Conservation (phyloP, 257 asterid genomes). For the Lavandula angustifolia region DNA sequence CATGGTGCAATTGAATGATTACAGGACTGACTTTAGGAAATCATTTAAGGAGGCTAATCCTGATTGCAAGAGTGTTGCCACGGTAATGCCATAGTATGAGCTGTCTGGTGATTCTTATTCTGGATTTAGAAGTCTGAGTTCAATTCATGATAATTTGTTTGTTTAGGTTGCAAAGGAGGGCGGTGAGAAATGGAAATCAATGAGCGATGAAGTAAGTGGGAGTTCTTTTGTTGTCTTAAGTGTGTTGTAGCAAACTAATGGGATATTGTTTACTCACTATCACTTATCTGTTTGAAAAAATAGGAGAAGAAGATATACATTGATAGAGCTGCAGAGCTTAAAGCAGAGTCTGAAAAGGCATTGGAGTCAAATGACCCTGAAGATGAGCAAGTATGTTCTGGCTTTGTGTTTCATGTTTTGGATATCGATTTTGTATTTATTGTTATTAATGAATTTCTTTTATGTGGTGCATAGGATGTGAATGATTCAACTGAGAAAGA, state of each 20-base stretch:
- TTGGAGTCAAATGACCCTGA: constrained; percentile 33
- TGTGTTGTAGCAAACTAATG: neutral
- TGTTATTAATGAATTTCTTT: neutral
- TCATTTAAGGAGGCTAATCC: constrained; percentile 73
- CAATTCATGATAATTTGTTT: neutral
- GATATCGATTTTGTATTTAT: neutral
- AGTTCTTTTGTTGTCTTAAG: neutral
- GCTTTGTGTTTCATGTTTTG: neutral
- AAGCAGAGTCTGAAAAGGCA: constrained; percentile 62
- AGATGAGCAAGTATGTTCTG: constrained; percentile 38
- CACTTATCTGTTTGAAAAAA: neutral
- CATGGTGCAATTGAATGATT: neutral
- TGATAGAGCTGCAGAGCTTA: constrained; percentile 79
- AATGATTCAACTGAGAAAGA: constrained; percentile 36
- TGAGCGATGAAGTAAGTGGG: constrained; percentile 68
- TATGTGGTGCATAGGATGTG: constrained; percentile 36
- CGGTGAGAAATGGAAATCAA: constrained; percentile 76
- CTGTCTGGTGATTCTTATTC: neutral
- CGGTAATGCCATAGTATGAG: constrained; percentile 34
- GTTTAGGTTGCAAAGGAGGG: constrained; percentile 82
- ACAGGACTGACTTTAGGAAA: constrained; percentile 77
- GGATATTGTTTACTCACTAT: neutral
- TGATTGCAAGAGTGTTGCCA: constrained; percentile 55
- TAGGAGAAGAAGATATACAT: constrained; percentile 65
- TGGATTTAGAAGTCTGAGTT: neutral